Evolutionary conservation across 2,329 filamentous ascomycete species (phyloP).

Genomic region (Aspergillus sp.): DNA sequence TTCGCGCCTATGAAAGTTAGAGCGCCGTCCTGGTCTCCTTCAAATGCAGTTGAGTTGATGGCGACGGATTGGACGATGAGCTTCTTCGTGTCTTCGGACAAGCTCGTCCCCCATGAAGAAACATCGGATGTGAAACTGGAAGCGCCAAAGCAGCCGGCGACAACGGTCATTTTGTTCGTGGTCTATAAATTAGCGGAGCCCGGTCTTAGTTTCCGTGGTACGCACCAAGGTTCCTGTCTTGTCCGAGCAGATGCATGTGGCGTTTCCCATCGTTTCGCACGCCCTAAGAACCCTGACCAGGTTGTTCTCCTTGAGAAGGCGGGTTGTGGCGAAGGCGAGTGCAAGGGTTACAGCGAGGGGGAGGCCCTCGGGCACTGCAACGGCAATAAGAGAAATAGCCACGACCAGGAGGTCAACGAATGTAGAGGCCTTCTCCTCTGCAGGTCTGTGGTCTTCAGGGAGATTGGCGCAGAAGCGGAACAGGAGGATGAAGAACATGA

Average conservation of each 20-base stretch:
- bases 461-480: too few species aligned
- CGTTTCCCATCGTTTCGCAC: constrained; percentile 65
- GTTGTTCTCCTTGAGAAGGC: constrained; percentile 65
- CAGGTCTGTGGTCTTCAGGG: constrained; percentile 32
- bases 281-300: constrained; percentile 59
- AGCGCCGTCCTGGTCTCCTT: constrained; percentile 62
- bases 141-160: constrained; percentile 56
- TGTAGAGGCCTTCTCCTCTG: constrained; percentile 47
- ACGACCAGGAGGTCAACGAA: constrained; percentile 53
- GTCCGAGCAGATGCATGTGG: constrained; percentile 64
- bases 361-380: constrained; percentile 61
- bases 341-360: constrained; percentile 62
- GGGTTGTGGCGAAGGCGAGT: constrained; percentile 61
- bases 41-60: constrained; percentile 69
- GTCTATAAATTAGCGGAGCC: constrained; percentile 33
- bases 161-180: constrained; percentile 63
- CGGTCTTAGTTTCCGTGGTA: too few species aligned
- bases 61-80: constrained; percentile 64
- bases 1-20: constrained; percentile 70
- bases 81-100: constrained; percentile 54
- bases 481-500: constrained; percentile 76
- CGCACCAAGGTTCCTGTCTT: constrained; percentile 60
- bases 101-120: constrained; percentile 44
- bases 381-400: constrained; percentile 59
- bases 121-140: constrained; percentile 53